Evolutionary conservation across 179 eudicot species (phyloP), one percentile per base, ranked within the genome.

Genomic region (Carnegiea gigantea): DNA sequence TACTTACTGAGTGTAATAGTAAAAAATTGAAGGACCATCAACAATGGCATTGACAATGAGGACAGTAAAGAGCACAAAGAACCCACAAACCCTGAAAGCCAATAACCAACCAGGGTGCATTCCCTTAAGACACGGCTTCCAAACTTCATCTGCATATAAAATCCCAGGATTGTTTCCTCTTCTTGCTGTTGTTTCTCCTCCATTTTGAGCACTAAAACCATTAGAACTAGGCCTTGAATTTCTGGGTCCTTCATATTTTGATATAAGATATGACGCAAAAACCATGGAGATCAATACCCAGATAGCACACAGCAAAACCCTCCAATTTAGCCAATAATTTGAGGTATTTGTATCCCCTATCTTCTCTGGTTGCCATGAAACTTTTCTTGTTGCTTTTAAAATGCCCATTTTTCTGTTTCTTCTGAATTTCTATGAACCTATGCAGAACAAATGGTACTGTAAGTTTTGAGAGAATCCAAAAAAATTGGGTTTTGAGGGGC

Each of bases 311-410:
- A 89, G 54, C 21, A 87, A 59, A 65, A 91, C 83, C 80, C 97
- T 90, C 98, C 98, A 95, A 77, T 93, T 95, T 28, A 95, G 82
- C 98, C 98, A 95, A 83, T 93, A 93, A 65, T 86, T 88, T 71
- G 92, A 74, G 70, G 84, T 80, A 23, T 95, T 85, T 62, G 98
- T 89, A 68, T 91, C 87, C 0, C 82, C 82, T 60, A 87, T 82
- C 73, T 79, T 75, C 49, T 57, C 86, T 79, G 95, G 92, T 68
- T 87, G 85, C 92, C 90, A 92, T n/a, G 91, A 81, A 77, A 62
- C 87, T 73, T 80, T 84, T 57, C 87, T 70, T 23, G 90, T 88
- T 83, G 88, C 88, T 83, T 88, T 67, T 76, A 89, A 85, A 65
- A 80, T 87, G 71, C 88, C 82, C 93, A 92, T 92, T 49, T 28